Conservation (phyloP, 1,139 yeast genomes). For the Pichia sp. region DNA sequence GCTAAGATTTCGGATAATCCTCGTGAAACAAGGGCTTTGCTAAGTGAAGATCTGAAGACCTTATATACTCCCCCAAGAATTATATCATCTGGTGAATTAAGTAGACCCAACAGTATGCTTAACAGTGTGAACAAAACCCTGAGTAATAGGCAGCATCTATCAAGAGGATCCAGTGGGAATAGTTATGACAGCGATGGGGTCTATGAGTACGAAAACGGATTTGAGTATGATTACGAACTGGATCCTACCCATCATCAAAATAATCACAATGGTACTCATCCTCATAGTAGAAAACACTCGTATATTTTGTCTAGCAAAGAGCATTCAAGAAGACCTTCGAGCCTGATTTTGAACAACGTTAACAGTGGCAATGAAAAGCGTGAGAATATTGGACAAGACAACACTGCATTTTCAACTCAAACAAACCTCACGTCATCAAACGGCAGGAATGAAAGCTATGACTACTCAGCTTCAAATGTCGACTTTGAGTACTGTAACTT, state of each 20-base stretch:
- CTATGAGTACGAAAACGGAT: conserved; percentile 20
- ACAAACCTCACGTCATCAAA: conserved; percentile 10
- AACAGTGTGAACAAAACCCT: conserved; percentile 5
- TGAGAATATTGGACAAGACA: background rate
- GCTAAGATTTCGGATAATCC: background rate
- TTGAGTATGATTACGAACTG: conserved; percentile 20
- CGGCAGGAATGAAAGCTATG: conserved; percentile 1
- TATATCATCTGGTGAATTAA: conserved; percentile 9
- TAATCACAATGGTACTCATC: background rate
- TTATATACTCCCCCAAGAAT: conserved; percentile 11
- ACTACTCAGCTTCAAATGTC: background rate
- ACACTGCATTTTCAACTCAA: conserved; percentile 8
- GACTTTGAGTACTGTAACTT: conserved; percentile 19
- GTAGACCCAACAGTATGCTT: conserved; percentile 6
- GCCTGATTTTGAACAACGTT: background rate
- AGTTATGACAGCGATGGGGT: conserved; percentile 17
- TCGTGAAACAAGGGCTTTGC: background rate
- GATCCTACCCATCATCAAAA: conserved; percentile 5
- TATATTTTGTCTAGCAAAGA: background rate
- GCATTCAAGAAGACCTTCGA: conserved; percentile 2
- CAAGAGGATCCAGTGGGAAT: background rate
- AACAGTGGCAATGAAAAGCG: background rate
- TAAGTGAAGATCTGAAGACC: background rate
- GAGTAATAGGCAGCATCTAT: background rate
- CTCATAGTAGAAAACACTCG: background rate